These are phyloP conservation scores for Amanita exitialis DNA, from an alignment of 768 basidiomycete genomes.

Conservation along the genomic window DNA sequence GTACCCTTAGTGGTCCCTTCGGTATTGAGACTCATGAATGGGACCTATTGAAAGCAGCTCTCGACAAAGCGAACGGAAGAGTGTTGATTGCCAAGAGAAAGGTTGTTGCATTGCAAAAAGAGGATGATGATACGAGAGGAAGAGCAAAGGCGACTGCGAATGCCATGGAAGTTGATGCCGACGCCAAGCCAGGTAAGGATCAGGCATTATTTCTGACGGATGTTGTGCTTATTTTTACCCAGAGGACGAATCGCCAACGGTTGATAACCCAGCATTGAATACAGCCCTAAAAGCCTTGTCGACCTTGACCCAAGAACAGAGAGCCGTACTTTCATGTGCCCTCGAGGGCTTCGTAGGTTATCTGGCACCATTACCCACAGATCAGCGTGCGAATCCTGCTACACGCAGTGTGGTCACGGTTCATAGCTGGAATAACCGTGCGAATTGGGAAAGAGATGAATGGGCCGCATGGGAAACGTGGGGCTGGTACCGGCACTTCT, in stretches of 20 bases:
- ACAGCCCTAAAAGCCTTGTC: conserved; percentile 68
- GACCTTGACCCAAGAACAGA: conserved; percentile 69
- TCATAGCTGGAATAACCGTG: conserved; percentile 61
- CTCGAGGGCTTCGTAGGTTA: conserved; percentile 68
- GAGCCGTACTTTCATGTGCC: conserved; percentile 57
- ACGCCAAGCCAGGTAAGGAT: conserved; percentile 36
- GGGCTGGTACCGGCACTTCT: conserved; percentile 90
- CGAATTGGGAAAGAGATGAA: conserved; percentile 58
- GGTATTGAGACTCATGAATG: conserved; percentile 64
- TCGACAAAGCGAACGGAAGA: conserved; percentile 88
- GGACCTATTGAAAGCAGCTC: conserved; percentile 72
- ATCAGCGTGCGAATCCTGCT: conserved; percentile 36
- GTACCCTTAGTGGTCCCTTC: conserved; percentile 26
- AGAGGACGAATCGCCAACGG: conserved; percentile 28
- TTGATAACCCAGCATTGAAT: conserved; percentile 58
- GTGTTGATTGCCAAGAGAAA: conserved; percentile 71
- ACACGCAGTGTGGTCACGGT: conserved; percentile 51
- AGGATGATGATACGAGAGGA: conserved; percentile 81
- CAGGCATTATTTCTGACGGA: not conserved
- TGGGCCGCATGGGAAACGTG: conserved; percentile 86
- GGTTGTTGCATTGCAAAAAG: conserved; percentile 67
- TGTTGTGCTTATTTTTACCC: conserved; percentile 4
- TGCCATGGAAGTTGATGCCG: conserved; percentile 69
- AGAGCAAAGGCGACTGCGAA: conserved; percentile 55
- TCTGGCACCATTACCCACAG: conserved; percentile 36